These are phyloP conservation scores for Boletus rubroflammeus DNA, from an alignment of 768 basidiomycete genomes.

Conservation along the genomic window DNA sequence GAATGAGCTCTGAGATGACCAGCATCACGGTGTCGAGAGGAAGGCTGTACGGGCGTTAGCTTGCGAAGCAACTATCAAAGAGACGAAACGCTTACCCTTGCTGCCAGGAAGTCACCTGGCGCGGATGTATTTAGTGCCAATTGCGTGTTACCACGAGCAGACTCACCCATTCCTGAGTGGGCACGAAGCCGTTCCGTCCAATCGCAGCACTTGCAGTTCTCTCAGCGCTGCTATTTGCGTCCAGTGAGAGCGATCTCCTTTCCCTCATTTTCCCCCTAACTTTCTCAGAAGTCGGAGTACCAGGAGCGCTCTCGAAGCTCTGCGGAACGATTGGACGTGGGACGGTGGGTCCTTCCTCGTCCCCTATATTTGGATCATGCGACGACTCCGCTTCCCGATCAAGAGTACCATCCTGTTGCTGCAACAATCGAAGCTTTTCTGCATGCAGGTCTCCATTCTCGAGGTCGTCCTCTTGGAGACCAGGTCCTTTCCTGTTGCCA, in stretches of 20 bases:
- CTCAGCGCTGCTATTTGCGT: constrained; percentile 53
- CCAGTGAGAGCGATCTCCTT: constrained; percentile 53
- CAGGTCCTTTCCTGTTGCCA: constrained; percentile 20
- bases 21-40: constrained; percentile 87
- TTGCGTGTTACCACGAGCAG: not conserved
- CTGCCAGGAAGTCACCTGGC: constrained; percentile 88
- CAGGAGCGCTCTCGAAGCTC: constrained; percentile 35
- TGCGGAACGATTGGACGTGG: constrained; percentile 44
- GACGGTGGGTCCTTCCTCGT: constrained; percentile 10
- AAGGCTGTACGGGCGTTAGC: constrained; percentile 46
- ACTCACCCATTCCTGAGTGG: constrained; percentile 94
- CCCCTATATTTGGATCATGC: constrained; percentile 6
- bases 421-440: constrained; percentile 67
- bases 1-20: constrained; percentile 82
- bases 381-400: constrained; percentile 24
- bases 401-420: constrained; percentile 42
- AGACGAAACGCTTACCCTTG: constrained; percentile 62
- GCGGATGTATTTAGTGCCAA: not conserved
- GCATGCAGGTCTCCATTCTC: constrained; percentile 31
- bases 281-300: constrained; percentile 67
- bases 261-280: constrained; percentile 89
- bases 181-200: constrained; percentile 88
- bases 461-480: constrained; percentile 21
- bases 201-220: constrained; percentile 64
- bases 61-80: not conserved